Conservation (phyloP, 371 early-diverging fungal genomes). For the Syncephalastrum monosporum region DNA sequence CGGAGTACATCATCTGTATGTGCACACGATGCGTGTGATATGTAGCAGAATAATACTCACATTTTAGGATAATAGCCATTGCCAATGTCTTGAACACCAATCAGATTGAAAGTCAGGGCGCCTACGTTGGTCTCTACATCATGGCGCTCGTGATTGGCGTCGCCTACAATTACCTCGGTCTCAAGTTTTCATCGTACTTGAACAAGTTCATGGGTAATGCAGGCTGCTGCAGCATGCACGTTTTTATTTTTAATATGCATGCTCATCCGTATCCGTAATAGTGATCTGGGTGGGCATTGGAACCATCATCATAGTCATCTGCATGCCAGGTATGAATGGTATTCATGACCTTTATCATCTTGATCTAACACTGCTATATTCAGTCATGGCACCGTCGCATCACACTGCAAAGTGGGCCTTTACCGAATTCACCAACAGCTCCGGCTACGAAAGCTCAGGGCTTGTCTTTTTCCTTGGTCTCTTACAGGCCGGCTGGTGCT, state of each 20-base stretch:
- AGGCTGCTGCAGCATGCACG: neutral
- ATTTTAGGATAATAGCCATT: conserved; percentile 4
- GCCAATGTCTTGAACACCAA: conserved; percentile 18
- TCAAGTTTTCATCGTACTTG: conserved; percentile 25
- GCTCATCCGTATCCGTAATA: conserved; percentile 1
- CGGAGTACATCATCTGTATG: conserved; percentile 28
- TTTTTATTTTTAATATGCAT: neutral
- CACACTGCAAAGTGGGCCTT: conserved; percentile 38
- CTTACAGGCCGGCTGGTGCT: conserved; percentile 34
- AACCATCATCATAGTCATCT: conserved; percentile 31
- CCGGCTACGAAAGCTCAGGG: conserved; percentile 32
- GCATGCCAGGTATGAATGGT: conserved; percentile 19
- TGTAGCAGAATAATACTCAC: neutral
- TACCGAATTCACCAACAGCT: conserved; percentile 34
- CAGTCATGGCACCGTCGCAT: conserved; percentile 35
- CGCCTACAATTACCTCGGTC: conserved; percentile 26
- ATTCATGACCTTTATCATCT: neutral
- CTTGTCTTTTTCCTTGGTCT: conserved; percentile 42
- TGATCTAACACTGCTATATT: neutral
- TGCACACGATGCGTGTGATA: too few species aligned
- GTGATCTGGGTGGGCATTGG: conserved; percentile 37
- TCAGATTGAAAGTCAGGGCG: conserved; percentile 25
- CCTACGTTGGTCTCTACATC: conserved; percentile 33
- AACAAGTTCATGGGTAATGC: conserved; percentile 29
- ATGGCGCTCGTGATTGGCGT: conserved; percentile 20